A percentile compares a stretch with the other conserved stretches of the same genome.
Conservation (phyloP, 768 basidiomycete genomes). For the Termitomyces eurrhizus region DNA sequence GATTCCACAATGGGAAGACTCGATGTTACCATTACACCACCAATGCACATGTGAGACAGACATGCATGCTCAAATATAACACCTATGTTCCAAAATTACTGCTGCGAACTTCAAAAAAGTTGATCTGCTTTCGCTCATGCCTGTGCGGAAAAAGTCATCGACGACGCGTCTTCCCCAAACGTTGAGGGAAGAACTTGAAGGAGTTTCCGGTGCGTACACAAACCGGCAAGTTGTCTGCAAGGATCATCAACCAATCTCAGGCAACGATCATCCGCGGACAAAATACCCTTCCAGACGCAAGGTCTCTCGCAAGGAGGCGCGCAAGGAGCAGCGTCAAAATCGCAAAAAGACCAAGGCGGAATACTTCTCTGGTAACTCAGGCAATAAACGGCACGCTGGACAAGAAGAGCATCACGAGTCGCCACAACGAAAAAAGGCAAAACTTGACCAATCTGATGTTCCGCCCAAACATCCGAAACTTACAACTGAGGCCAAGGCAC, state of each 20-base stretch:
- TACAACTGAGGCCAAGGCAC: slow-evolving; percentile 1
- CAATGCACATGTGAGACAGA: slow-evolving; percentile 24
- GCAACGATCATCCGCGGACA: slow-evolving; percentile 17
- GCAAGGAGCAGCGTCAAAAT: slow-evolving; percentile 58
- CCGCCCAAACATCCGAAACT: not conserved
- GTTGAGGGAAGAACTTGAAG: slow-evolving; percentile 27
- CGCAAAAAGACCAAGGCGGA: slow-evolving; percentile 62
- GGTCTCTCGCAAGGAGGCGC: slow-evolving; percentile 53
- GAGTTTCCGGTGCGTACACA: slow-evolving; percentile 15
- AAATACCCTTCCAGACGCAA: slow-evolving; percentile 18
- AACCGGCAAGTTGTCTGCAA: not conserved
- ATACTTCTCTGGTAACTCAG: slow-evolving; percentile 38
- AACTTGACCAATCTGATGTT: slow-evolving; percentile 14
- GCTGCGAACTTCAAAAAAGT: not conserved
- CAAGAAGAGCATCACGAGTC: slow-evolving; percentile 46
- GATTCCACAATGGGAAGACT: slow-evolving; percentile 58
- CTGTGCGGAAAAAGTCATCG: slow-evolving; percentile 29
- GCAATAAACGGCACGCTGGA: slow-evolving; percentile 34
- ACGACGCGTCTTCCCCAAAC: slow-evolving; percentile 35
- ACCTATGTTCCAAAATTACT: not conserved
- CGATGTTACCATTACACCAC: slow-evolving; percentile 87
- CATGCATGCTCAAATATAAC: not conserved
- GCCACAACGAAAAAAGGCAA: slow-evolving; percentile 48
- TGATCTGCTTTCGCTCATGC: slow-evolving; percentile 5
- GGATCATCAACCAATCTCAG: slow-evolving; percentile 8